These are phyloP conservation scores for Hypoxylon sp. DNA, from an alignment of 2,329 filamentous ascomycete genomes.

Conservation along the genomic window DNA sequence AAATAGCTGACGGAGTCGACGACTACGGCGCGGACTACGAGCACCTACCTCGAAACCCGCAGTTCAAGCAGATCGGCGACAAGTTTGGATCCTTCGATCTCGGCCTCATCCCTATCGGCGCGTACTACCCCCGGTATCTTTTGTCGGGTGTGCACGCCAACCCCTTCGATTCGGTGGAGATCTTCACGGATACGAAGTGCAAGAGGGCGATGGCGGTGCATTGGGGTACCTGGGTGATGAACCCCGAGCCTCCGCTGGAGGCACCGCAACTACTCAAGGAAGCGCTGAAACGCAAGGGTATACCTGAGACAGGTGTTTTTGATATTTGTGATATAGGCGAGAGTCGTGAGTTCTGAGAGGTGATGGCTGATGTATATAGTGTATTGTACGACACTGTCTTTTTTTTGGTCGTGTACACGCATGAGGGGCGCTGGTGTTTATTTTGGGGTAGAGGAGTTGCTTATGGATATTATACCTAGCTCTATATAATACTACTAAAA, in stretches of 20 bases:
- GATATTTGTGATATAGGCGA: constrained; percentile 87
- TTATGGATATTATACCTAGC: too few species aligned
- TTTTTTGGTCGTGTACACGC: too few species aligned
- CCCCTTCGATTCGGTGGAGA: constrained; percentile 87
- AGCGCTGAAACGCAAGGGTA: constrained; percentile 72
- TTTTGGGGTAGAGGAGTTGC: too few species aligned
- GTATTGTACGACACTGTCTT: too few species aligned
- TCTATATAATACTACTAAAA: too few species aligned
- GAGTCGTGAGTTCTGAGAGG: constrained; percentile 73
- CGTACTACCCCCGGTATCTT: constrained; percentile 76
- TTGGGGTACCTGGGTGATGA: constrained; percentile 91
- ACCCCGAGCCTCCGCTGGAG: constrained; percentile 84
- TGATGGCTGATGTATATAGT: too few species aligned
- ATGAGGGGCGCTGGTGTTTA: too few species aligned
- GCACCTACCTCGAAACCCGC: constrained; percentile 77
- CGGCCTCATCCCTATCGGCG: constrained; percentile 91
- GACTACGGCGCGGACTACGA: constrained; percentile 76
- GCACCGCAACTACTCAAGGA: constrained; percentile 77
- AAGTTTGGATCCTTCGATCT: constrained; percentile 87
- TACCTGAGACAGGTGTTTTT: constrained; percentile 78
- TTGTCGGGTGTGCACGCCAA: constrained; percentile 88
- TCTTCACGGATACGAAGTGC: constrained; percentile 86
- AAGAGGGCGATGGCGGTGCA: constrained; percentile 84
- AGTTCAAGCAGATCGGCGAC: constrained; percentile 84
- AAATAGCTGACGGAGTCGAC: constrained; percentile 66